Evolutionary conservation across 129 eudicot genomes (phyloP), one percentile per base, ranked within the genome.

Genomic region (Flaveria sonorensis): DNA sequence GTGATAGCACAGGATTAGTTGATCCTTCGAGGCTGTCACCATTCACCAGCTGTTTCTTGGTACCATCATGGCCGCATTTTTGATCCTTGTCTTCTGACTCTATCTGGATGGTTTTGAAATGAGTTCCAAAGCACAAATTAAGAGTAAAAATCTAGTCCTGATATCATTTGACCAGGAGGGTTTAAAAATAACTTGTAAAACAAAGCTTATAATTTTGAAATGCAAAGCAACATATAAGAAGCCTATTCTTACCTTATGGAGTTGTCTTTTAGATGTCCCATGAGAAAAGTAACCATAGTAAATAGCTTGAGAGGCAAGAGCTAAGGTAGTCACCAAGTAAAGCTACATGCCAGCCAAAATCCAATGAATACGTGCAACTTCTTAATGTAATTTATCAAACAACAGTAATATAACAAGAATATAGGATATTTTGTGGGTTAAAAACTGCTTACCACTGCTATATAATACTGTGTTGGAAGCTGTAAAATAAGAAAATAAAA

Each of bases 381-480:
- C 32, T 32, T 24, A 72, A 46, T 28, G 56, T 18, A 24, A 23
- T 24, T 60, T 11, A 60, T 30, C 10, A 10, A 68, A 36, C 1
- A 63, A 43, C 20, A 48, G 43, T 14, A 64, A 9, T 45, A 53
- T 36, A 16, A 60, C 10, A 59, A 45, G 30, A 21, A 15, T 5
- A 6, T 23, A 45, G n/a, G 61, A 59, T 26, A 20, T 15, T 68
- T 28, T 13, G 45, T 66, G 53, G 45, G n/a, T 66, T 40, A 48
- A 51, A 20, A 65, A 36, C 28, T 19, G 77, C 90, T 83, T 84
- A 92, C 97, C 87, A 91, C 18, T 82, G 97, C 97, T 68, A 30
- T 85, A 71, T 91, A 91, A 45, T 79, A 83, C 62, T 91, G 97
- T 28, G 97, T 91, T 48, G 97, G 94, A 79, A 91, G 92, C 97